Evolutionary conservation across 345 rosid genomes (phyloP).

Genomic region (Ceriops zippeliana): DNA sequence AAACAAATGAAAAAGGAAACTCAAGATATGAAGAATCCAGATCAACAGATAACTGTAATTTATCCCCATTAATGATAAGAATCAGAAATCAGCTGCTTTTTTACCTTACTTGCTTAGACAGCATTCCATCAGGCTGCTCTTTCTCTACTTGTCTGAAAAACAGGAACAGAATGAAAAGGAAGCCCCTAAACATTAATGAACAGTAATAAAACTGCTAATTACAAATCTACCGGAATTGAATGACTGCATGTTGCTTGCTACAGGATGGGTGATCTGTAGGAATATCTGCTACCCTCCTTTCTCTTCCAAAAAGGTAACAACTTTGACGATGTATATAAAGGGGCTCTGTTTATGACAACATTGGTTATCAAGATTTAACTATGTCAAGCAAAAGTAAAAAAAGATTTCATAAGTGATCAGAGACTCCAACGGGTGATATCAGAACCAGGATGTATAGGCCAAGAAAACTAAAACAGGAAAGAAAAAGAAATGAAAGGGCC

Average conservation of each 20-base stretch:
- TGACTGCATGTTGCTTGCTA: conserved; percentile 98
- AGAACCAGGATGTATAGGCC: no score
- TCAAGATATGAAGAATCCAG: background rate
- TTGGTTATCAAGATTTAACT: no score
- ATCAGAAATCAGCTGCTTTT: conserved; percentile 10
- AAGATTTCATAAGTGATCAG: no score
- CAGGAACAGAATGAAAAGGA: conserved; percentile 21
- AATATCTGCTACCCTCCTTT: conserved; percentile 85
- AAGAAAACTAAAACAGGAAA: background rate
- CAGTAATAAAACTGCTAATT: conserved; percentile 12
- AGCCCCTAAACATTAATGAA: background rate
- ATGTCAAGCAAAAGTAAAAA: no score
- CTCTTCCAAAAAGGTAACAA: conserved; percentile 95
- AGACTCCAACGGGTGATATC: no score
- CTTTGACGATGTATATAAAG: conserved; percentile 92
- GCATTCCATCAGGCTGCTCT: conserved; percentile 72
- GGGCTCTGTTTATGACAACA: conserved; percentile 54
- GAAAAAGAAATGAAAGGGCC: background rate
- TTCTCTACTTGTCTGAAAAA: conserved; percentile 67
- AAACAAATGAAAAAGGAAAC: conserved; percentile 14
- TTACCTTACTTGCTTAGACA: conserved; percentile 64
- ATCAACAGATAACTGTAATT: background rate
- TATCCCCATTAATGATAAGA: conserved; percentile 1
- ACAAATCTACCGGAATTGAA: conserved; percentile 67
- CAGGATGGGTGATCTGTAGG: conserved; percentile 99